Conservation (phyloP, 352 stramenopile genomes). For the Globisporangium polare region DNA sequence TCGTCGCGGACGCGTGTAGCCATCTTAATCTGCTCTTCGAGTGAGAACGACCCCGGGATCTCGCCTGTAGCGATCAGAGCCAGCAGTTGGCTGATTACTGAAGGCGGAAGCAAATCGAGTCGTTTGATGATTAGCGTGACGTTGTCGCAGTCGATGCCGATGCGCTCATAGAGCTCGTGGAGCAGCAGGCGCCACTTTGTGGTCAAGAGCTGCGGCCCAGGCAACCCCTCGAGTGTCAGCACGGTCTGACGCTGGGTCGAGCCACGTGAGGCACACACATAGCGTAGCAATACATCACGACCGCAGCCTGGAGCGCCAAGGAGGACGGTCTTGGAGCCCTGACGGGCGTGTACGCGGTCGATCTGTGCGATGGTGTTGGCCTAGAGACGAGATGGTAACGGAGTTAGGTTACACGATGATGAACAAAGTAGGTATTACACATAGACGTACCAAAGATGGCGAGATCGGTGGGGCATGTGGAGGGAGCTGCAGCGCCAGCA, state of each 20-base stretch:
- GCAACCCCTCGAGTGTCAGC: conserved; percentile 27
- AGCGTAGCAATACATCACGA: conserved; percentile 36
- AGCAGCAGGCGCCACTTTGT: conserved; percentile 43
- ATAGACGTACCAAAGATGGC: conserved; percentile 28
- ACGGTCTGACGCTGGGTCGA: conserved; percentile 19
- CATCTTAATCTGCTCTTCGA: conserved; percentile 67
- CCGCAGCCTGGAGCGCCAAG: conserved; percentile 26
- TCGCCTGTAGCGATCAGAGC: conserved; percentile 52
- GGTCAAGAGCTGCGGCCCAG: conserved; percentile 12
- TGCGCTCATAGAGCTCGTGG: conserved; percentile 40
- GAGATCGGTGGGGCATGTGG: conserved; percentile 19
- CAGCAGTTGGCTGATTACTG: conserved; percentile 40
- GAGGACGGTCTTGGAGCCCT: conserved; percentile 38
- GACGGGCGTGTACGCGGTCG: conserved; percentile 34
- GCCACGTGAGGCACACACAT: conserved; percentile 21
- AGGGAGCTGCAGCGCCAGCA: conserved; percentile 14
- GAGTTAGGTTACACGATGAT: neutral
- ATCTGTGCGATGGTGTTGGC: conserved; percentile 28
- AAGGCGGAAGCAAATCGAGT: conserved; percentile 30
- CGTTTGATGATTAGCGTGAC: conserved; percentile 59
- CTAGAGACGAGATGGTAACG: conserved; percentile 14
- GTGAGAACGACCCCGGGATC: conserved; percentile 46
- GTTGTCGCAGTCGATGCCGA: conserved; percentile 49
- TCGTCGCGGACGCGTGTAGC: conserved; percentile 61
- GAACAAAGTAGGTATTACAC: neutral